Conservation (phyloP, 306 rosid species). For the Adenanthera pavonina region DNA sequence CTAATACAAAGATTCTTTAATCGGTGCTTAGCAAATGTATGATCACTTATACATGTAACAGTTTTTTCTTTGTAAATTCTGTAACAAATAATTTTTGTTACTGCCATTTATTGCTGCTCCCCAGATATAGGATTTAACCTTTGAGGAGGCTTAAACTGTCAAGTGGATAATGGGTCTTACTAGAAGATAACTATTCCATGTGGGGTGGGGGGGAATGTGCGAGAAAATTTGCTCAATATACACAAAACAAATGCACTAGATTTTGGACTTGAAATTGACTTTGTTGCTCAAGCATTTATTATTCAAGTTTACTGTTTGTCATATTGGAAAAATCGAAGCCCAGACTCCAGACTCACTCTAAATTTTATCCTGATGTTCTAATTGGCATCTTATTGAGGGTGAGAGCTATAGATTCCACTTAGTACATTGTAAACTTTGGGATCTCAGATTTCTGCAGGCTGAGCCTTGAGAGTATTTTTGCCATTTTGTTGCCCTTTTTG, state of each 20-base stretch:
- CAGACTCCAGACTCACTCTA: no score
- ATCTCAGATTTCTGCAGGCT: no score
- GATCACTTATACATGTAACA: not conserved
- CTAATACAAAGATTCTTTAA: not conserved
- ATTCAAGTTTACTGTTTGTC: no score
- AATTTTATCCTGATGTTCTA: no score
- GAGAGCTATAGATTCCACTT: no score
- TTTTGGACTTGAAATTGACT: not conserved
- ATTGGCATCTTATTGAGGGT: no score
- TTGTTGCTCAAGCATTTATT: no score
- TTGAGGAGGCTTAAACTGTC: not conserved
- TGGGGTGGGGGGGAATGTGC: not conserved
- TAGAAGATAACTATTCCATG: not conserved
- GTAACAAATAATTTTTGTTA: not conserved
- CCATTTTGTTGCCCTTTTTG: no score
- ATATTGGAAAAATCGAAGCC: no score
- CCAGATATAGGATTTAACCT: not conserved
- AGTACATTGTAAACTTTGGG: no score
- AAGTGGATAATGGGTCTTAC: not conserved
- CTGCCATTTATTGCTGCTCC: not conserved
- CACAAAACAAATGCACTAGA: not conserved
- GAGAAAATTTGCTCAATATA: not conserved
- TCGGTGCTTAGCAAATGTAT: not conserved
- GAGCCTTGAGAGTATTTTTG: no score
- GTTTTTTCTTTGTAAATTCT: not conserved